phyloP scores from a whole-genome alignment of 805 yeast genomes.

The Candida incommunis region DNA sequence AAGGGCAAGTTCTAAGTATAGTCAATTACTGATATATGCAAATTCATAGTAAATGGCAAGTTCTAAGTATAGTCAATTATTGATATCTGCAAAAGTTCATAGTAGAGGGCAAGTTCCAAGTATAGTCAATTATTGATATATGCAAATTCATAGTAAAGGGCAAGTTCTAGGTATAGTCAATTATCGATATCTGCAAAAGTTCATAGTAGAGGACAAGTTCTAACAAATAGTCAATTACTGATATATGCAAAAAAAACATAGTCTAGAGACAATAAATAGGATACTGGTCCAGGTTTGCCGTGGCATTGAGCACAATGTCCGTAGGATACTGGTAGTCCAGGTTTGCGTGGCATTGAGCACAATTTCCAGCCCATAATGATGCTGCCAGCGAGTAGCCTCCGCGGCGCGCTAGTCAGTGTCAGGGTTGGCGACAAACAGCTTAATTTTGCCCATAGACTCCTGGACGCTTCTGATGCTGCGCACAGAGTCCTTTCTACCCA shows the following conservation, averaged over 20 bases:
- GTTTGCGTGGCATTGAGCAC: no score
- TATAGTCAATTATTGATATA: slow-evolving; percentile 1
- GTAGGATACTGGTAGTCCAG: no score
- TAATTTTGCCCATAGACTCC: slow-evolving; percentile 20
- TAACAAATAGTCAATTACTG: not conserved
- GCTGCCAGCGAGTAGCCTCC: no score
- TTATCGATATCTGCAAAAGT: not conserved
- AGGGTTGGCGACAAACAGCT: slow-evolving; percentile 26
- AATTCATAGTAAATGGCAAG: slow-evolving; percentile 12
- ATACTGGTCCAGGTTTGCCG: no score
- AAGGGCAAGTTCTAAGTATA: slow-evolving; percentile 10
- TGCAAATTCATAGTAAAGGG: slow-evolving; percentile 14
- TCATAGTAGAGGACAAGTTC: slow-evolving; percentile 11
- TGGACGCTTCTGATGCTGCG: slow-evolving; percentile 15
- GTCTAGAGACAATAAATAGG: no score
- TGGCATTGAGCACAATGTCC: no score
- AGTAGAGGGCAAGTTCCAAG: slow-evolving; percentile 8
- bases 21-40: not conserved
- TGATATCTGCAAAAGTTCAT: slow-evolving; percentile 6
- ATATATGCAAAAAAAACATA: not conserved
- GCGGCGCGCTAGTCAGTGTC: slow-evolving; percentile 15
- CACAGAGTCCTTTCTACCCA: not conserved
- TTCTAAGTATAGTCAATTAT: not conserved
- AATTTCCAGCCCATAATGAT: no score
- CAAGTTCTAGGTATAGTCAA: slow-evolving; percentile 3